phyloP scores from a whole-genome alignment of 2,329 filamentous ascomycete genomes.

The Lasiodiplodia sp. region DNA sequence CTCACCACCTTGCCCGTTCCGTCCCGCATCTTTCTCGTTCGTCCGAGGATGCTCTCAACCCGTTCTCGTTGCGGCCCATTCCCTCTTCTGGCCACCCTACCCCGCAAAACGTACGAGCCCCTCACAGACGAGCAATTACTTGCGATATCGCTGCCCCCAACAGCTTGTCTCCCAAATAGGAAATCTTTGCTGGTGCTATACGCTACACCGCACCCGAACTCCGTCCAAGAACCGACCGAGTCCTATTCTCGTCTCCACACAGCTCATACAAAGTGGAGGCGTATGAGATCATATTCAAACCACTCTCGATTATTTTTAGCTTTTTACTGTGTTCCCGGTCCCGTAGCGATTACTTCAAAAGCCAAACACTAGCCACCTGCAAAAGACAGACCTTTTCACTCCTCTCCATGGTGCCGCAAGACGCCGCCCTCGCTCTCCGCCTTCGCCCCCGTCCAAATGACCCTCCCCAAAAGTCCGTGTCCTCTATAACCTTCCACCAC shows the following conservation, averaged over 20 bases:
- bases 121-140: neutral
- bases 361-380: neutral
- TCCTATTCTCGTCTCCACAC: neutral
- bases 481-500: neutral
- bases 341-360: neutral
- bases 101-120: slow-evolving; percentile 9
- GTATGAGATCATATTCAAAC: neutral
- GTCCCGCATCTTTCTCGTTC: slow-evolving; percentile 18
- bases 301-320: neutral
- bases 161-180: neutral
- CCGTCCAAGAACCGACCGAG: slow-evolving; percentile 10
- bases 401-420: neutral
- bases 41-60: slow-evolving; percentile 13
- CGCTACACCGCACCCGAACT: neutral
- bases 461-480: neutral
- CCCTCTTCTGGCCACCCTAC: neutral
- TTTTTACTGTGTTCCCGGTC: neutral
- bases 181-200: neutral
- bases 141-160: neutral
- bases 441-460: neutral
- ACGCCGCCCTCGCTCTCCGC: neutral
- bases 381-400: slow-evolving; percentile 6
- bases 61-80: neutral
- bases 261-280: neutral
- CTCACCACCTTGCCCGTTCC: neutral